phyloP scores from a whole-genome alignment of 768 basidiomycete species.

The Xerocomus brunneocitrinus region DNA sequence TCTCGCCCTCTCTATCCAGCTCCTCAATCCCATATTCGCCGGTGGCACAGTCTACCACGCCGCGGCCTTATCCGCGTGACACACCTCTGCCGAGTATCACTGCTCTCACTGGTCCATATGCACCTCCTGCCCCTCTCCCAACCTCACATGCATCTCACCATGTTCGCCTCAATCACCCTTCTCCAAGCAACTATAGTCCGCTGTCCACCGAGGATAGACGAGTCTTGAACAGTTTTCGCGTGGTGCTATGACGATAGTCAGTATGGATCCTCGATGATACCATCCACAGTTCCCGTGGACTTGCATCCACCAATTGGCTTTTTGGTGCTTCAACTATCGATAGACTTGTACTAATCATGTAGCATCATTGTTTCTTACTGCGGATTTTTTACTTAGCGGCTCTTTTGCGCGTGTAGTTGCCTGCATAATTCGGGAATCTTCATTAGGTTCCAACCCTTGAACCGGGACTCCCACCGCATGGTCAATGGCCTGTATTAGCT shows the following conservation, averaged over 20 bases:
- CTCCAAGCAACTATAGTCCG: slow-evolving; percentile 33
- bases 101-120: slow-evolving; percentile 7
- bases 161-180: slow-evolving; percentile 22
- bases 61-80: slow-evolving; percentile 4
- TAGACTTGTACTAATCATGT: not conserved
- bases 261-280: not conserved
- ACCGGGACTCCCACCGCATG: not conserved
- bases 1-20: slow-evolving; percentile 13
- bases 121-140: slow-evolving; percentile 1
- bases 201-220: slow-evolving; percentile 55
- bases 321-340: not conserved
- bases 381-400: not conserved
- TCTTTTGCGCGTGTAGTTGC: not conserved
- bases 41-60: not conserved
- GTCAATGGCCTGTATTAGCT: not conserved
- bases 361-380: not conserved
- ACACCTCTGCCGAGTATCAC: slow-evolving; percentile 24
- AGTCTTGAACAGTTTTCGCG: slow-evolving; percentile 52
- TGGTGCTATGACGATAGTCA: slow-evolving; percentile 38
- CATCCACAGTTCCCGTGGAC: not conserved
- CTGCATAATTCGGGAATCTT: not conserved
- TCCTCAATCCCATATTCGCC: slow-evolving; percentile 11
- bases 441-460: not conserved
- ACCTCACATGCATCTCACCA: slow-evolving; percentile 4
- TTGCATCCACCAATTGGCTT: not conserved